Evolutionary conservation across 352 stramenopile genomes (phyloP).

Genomic region (Phytophthora citrophthora): DNA sequence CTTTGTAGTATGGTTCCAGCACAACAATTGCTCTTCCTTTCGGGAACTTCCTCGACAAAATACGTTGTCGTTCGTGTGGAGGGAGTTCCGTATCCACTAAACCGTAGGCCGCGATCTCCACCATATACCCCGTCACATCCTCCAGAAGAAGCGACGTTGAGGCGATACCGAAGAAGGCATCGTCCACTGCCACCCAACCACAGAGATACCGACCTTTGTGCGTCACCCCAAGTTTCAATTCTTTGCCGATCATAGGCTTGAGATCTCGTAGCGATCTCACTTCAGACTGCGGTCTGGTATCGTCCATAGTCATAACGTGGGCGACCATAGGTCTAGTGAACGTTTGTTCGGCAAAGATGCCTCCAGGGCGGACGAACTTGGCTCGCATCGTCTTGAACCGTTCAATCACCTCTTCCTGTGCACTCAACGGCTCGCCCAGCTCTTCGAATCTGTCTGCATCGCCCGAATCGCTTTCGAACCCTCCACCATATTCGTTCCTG

Average conservation of each 20-base stretch:
- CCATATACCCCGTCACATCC: conserved; percentile 35
- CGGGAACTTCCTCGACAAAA: conserved; percentile 19
- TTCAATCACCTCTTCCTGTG: conserved; percentile 22
- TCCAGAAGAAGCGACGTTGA: conserved; percentile 29
- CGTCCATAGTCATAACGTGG: conserved; percentile 1
- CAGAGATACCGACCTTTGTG: conserved; percentile 41
- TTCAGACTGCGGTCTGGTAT: conserved; percentile 17
- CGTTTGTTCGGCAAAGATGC: conserved; percentile 20
- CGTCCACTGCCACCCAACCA: conserved; percentile 35
- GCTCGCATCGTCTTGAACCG: conserved; percentile 29
- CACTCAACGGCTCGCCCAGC: not conserved
- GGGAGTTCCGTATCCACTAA: conserved; percentile 21
- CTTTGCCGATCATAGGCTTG: conserved; percentile 29
- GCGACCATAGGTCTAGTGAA: not conserved
- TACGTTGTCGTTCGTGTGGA: conserved; percentile 9
- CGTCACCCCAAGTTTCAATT: conserved; percentile 32
- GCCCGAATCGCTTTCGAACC: conserved; percentile 3
- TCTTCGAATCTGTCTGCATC: conserved; percentile 4
- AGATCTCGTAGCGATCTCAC: conserved; percentile 19
- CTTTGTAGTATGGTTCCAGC: conserved; percentile 44
- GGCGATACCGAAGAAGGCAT: conserved; percentile 34
- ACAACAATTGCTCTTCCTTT: conserved; percentile 31
- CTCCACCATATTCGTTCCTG: not conserved
- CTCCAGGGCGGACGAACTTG: conserved; percentile 23
- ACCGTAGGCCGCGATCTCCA: conserved; percentile 39